A percentile compares a stretch with the other conserved stretches of the same genome.
phyloP scores from a whole-genome alignment of 2,329 filamentous ascomycete species.

The Monilinia vaccinii-corymbosi region DNA sequence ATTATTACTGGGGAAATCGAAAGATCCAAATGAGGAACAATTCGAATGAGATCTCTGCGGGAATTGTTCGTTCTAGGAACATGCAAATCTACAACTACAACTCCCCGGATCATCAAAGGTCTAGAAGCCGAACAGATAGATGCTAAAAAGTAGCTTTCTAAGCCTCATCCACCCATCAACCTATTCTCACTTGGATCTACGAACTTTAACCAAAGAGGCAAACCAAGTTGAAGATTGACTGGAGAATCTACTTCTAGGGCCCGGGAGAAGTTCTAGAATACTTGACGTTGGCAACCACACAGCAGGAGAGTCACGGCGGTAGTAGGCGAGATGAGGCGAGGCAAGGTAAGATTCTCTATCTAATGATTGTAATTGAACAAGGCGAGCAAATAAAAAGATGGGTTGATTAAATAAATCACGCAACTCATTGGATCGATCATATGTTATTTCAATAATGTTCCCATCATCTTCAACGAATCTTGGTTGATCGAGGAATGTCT shows the following conservation, averaged over 20 bases:
- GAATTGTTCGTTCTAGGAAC: slow-evolving; percentile 9
- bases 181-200: no score
- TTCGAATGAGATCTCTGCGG: slow-evolving; percentile 1
- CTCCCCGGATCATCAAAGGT: neutral
- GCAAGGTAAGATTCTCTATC: no score
- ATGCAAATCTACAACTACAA: neutral
- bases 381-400: neutral
- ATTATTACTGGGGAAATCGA: neutral
- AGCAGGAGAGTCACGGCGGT: no score
- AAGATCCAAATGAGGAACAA: neutral
- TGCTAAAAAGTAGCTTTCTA: neutral
- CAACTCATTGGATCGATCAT: neutral
- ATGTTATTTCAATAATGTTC: neutral
- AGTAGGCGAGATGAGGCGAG: no score
- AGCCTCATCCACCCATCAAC: no score
- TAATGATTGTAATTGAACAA: neutral
- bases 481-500: neutral
- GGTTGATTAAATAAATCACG: neutral
- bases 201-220: no score
- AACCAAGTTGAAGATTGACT: neutral
- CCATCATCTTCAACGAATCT: neutral
- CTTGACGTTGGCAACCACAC: no score
- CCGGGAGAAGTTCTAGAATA: neutral
- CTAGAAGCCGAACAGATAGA: no score
- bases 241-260: neutral